phyloP scores from a whole-genome alignment of 768 basidiomycete genomes.

The Suillus sp. region DNA sequence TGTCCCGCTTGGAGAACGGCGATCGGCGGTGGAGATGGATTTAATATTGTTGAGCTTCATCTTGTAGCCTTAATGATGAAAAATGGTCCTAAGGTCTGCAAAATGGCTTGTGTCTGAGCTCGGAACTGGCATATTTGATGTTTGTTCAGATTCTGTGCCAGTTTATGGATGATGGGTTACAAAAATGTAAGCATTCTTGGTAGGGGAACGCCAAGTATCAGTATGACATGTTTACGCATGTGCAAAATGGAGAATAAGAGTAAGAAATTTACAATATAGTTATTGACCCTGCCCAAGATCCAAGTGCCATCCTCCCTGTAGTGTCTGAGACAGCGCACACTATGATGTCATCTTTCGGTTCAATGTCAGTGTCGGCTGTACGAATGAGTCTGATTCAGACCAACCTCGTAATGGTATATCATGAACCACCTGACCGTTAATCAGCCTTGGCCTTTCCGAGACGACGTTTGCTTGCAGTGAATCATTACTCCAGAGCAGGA shows the following conservation, averaged over 20 bases:
- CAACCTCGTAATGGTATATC: conserved; percentile 30
- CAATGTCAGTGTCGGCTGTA: background rate
- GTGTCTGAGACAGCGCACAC: conserved; percentile 49
- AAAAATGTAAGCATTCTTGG: background rate
- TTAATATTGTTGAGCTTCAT: background rate
- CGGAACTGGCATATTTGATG: background rate
- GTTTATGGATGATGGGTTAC: background rate
- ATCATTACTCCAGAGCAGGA: background rate
- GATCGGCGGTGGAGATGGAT: background rate
- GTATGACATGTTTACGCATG: background rate
- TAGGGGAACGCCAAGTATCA: background rate
- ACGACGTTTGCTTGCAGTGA: background rate
- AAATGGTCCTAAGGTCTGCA: background rate
- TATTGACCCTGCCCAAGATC: conserved; percentile 42
- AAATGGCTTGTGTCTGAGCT: background rate
- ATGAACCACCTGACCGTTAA: conserved; percentile 21
- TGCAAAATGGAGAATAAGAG: background rate
- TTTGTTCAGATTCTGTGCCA: background rate
- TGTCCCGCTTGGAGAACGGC: background rate
- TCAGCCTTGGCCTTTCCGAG: conserved; percentile 1
- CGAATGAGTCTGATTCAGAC: conserved; percentile 8
- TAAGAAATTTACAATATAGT: conserved; percentile 19
- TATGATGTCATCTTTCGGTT: conserved; percentile 43
- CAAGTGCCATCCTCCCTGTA: conserved; percentile 45
- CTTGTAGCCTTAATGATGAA: background rate